Evolutionary conservation across 2,329 filamentous ascomycete genomes (phyloP), one percentile per base, ranked within the genome.

Genomic region (Orbilia ellipsospora): DNA sequence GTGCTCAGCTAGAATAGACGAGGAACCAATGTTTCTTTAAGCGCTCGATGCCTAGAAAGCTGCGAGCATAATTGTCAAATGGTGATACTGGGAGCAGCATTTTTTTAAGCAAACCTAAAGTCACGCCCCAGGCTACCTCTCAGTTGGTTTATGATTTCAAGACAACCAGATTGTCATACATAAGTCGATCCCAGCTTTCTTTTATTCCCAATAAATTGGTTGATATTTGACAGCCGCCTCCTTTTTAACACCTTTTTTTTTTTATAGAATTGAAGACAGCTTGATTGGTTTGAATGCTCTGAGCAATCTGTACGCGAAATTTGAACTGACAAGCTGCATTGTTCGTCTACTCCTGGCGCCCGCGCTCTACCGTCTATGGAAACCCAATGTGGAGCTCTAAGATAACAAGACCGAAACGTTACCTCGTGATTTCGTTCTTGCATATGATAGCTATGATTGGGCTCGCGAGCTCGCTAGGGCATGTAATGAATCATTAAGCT

Each of bases 11-110:
- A 6, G 6, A 7, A 60, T 45, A 60, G 15, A 55, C 42, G 52
- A 36, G 42, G 52, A 28, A 23, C 12, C 28, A 7, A 42, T 20
- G 65, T 69, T 69, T 69, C 65, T 55, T n/a, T 62, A 54, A 62
- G 65, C 65, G 65, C 65, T 69, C 6, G 6, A 40, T 48, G 10
- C 16, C 23, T 36, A 36, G 5, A 36, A 10, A 36, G 8, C 10
- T 36, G 23, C 4, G 23, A 23, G 23, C 23, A 23, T 23, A 6
- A 36, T 36, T 36, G 31, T 36, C 3, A 36, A 6, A 36, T 36
- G 5, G 31, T 10, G 31, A 36, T 36, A 36, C 31, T 36, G 28
- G 54, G 13, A n/a, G 15, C 13, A 6, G 13, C 16, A 4, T 18
- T 48, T 18, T 4, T 4, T 48, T 48, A n/a, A 7, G 44, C 44